Base-by-base conservation (phyloP, 371 early-diverging fungal genomes). In the Mucor velutinosus region DNA sequence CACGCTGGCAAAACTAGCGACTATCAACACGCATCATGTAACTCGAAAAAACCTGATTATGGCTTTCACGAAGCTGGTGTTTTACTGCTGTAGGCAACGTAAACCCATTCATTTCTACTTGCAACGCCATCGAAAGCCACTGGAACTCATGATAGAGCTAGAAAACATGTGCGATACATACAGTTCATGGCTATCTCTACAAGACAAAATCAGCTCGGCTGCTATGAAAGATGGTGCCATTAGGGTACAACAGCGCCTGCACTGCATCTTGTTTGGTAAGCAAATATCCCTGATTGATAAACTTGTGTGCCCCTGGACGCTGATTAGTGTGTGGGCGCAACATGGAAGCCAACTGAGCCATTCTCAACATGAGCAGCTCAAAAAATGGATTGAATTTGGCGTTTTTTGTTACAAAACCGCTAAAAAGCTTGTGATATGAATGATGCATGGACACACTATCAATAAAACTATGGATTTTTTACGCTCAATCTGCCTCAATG, bases 311-410 rank as follows among this genome's bases (percentile, higher is more conserved):
- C 29, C 65, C 8, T 65, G 65, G 65, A 47, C 58, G 15, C 23
- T 65, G 17, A 65, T 65, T 12, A 58, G 58, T 15, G 45, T 65
- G 1, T 65, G 65, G 65, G 49, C 23, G 14, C 58, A 43, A 23
- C 65, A 65, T 10, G 58, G 65, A 47, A 21, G 47, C 14, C 53
- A 47, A 21, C 3, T 47, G 10, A 4, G 10, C 19, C n/a, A 47
- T 47, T 47, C 7, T 23, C 53, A 53, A 4, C 12, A 27, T 15
- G 15, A 10, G 3, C 23, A 14, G 6, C 27, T 12, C 19, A 23
- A 58, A 14, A 58, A 58, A 45, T 65, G 58, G 65, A 57, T 32
- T 5, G 27, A 32, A 21, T 58, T 65, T 65, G 65, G 65, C 45
- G 35, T 23, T 21, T 23, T 15, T 29, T 41, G 47, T 8, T 65